Evolutionary conservation across 2,329 filamentous ascomycete genomes (phyloP), one percentile per base, ranked within the genome.

Genomic region (Sporothrix protearum): DNA sequence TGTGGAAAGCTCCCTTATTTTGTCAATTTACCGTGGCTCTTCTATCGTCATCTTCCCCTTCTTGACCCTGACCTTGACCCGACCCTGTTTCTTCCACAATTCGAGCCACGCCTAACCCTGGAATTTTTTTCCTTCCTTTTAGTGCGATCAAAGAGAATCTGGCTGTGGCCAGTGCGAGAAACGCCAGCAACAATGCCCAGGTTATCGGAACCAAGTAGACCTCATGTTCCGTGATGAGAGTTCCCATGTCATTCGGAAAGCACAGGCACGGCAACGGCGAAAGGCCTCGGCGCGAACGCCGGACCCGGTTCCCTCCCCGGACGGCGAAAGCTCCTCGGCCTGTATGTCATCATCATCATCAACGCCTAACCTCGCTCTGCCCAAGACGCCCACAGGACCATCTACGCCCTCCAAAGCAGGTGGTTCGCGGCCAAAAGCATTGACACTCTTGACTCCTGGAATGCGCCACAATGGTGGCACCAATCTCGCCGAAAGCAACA

Each of bases 171-270:
- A 88, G 77, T 88, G 86, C 76, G 81, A 82, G 67, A 86, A 86
- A 76, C 83, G 85, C 55, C 81, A 84, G 71, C 81, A 84, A 69
- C 72, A 78, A 78, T 88, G 86, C 72, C 85, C 86, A 42, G 86
- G 86, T 71, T 88, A 88, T 75, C 80, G 86, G 57, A 85, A 86
- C 73, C 80, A 85, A 66, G 82, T 86, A 53, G 86, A 88, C 74
- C 81, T 88, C 73, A 86, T 88, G 81, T 88, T 88, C 75, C 83
- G 86, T 55, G 85, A 88, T 75, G 84, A 88, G 77, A 88, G 84
- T 74, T 82, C 81, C 42, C 84, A 86, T 76, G 85, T 88, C 71
- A 85, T 85, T 74, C 83, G 83, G 75, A 87, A 85, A 78, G 84
- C 83, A 61, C 82, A 81, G 71, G 80, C 80, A n/a, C 78, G 77